Base-by-base conservation (phyloP, 371 early-diverging fungal genomes). In the Smittium mucronatum region DNA sequence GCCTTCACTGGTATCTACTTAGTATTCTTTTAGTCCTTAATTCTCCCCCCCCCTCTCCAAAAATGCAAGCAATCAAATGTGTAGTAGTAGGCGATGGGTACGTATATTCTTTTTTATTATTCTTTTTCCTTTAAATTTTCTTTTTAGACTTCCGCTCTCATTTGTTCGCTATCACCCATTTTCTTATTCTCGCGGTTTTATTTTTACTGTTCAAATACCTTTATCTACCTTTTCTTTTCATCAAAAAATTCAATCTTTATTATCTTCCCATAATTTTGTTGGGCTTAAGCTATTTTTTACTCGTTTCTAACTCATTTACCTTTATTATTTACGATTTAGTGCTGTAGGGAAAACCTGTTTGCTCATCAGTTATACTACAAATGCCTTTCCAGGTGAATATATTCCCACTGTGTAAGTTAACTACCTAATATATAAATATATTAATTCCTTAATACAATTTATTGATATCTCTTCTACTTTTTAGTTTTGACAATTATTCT, bases 81-180 rank as follows among this genome's bases (percentile, higher is more conserved):
- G 97, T 96, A 71, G 97, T 95, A 63, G 95, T 96, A 72, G 97
- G 97, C 74, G 95, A 94, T 78, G 94, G 94, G 92, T 92, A 87
- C 81, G 86, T 47, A 47, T 47, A 5, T 47, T 47, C 47, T 11
- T 47, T 21, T 47, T 47, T 47, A 47, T 47, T 11, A 11, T 47
- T 47, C 21, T 11, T 5, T 21, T 47, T 11, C 47, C 47, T 47
- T 47, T 47, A 11, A 47, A 11, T 47, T 21, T 47, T 11, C 21
- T 47, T 47, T 47, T 47, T 47, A 47, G 11, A 47, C 5, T 5
- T 28, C 68, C 16, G 21, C 21, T 1, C n/a, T 67, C 25, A 1
- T 25, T 1, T 69, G n/a, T 61, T 26, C 57, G 21, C 57, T 28
- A n/a, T n/a, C n/a, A n/a, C n/a, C n/a, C n/a, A n/a, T n/a, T n/a